These are phyloP conservation scores for Mortierella sp. DNA, from an alignment of 371 early-diverging fungal species.

Conservation along the genomic window DNA sequence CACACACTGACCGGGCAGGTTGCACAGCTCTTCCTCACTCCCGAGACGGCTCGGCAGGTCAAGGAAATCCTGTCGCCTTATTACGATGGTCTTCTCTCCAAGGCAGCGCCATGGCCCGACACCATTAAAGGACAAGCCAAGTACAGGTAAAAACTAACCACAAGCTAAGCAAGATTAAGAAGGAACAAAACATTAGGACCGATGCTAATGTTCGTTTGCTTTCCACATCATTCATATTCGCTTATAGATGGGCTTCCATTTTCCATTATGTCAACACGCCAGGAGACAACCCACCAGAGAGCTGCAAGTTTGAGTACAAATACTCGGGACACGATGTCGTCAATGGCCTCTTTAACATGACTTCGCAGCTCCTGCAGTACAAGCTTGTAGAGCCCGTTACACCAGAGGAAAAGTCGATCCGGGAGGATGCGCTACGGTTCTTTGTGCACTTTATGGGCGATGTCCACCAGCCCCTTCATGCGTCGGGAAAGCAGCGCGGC, in stretches of 20 bases:
- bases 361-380: constrained; percentile 41
- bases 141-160: constrained; percentile 38
- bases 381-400: constrained; percentile 27
- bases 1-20: constrained; percentile 57
- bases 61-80: constrained; percentile 53
- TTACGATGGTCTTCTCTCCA: constrained; percentile 53
- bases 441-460: constrained; percentile 66
- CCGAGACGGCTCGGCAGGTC: constrained; percentile 50
- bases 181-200: background rate
- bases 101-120: constrained; percentile 60
- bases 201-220: background rate
- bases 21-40: constrained; percentile 51
- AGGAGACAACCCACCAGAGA: constrained; percentile 51
- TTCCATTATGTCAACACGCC: constrained; percentile 56
- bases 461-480: constrained; percentile 63
- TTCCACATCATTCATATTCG: too few relatives aligned
- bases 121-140: constrained; percentile 52
- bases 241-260: constrained; percentile 40
- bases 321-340: constrained; percentile 47
- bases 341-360: constrained; percentile 59
- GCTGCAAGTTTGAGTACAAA: constrained; percentile 38
- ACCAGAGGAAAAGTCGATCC: constrained; percentile 27
- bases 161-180: background rate
- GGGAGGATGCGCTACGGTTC: constrained; percentile 59
- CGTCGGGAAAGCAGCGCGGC: constrained; percentile 53